These are phyloP conservation scores for Globisporangium rhizosaccharum DNA, from an alignment of 352 stramenopile genomes.

Conservation along the genomic window DNA sequence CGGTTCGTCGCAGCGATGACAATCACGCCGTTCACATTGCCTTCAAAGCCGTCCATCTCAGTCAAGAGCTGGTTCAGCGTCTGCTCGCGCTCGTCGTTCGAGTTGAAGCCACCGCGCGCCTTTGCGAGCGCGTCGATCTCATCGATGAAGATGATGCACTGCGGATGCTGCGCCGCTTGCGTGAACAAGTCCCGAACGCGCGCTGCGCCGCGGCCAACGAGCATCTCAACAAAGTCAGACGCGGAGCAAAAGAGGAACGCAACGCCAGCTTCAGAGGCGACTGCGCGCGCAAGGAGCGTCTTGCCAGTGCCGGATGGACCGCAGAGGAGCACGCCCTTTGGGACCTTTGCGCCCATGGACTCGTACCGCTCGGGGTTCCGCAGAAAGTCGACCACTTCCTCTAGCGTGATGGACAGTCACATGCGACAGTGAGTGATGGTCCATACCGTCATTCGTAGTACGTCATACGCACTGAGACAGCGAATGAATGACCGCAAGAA, in stretches of 20 bases:
- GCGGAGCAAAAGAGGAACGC: constrained; percentile 94
- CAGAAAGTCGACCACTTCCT: constrained; percentile 95
- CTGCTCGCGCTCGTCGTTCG: constrained; percentile 95
- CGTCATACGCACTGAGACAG: background rate
- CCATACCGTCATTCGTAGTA: background rate
- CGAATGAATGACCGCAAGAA: background rate
- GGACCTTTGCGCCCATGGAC: constrained; percentile 90
- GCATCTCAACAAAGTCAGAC: constrained; percentile 98
- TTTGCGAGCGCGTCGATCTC: constrained; percentile 94
- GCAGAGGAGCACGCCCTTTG: constrained; percentile 91
- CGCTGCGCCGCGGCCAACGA: constrained; percentile 91
- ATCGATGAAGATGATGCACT: constrained; percentile 98
- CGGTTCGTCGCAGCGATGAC: constrained; percentile 97
- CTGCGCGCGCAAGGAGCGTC: constrained; percentile 90
- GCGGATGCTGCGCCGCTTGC: constrained; percentile 90
- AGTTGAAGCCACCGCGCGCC: constrained; percentile 80
- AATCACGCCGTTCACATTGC: constrained; percentile 90
- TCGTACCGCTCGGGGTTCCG: constrained; percentile 89
- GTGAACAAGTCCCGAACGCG: constrained; percentile 93
- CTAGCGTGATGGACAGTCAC: constrained; percentile 10
- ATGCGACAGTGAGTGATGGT: background rate
- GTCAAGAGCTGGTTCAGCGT: constrained; percentile 93
- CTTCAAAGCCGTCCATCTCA: constrained; percentile 90
- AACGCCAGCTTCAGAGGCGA: constrained; percentile 90
- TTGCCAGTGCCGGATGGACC: constrained; percentile 94